Conservation (phyloP, 805 yeast genomes). For the Kregervanrija pseudodelftensis region DNA sequence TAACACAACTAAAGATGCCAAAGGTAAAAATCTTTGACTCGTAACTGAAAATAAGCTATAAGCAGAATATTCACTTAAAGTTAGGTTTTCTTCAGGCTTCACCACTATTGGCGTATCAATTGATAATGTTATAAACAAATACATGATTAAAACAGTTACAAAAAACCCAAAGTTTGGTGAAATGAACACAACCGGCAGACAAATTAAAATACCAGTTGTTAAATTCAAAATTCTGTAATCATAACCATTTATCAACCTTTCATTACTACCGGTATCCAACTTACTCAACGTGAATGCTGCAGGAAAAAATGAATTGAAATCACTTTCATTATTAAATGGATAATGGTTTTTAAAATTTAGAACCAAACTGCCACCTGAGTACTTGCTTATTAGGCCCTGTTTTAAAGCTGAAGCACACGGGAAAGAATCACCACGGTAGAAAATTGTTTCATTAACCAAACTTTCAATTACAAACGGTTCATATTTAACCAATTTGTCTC, state of each 20-base stretch:
- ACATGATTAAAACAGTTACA: conserved; percentile 51
- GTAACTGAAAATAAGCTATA: conserved; percentile 57
- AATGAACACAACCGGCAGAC: conserved; percentile 53
- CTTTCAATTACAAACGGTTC: conserved; percentile 75
- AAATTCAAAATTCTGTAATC: too few relatives aligned
- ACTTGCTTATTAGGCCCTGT: conserved; percentile 69
- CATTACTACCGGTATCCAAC: conserved; percentile 31
- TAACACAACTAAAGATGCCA: conserved; percentile 19
- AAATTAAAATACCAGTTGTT: conserved; percentile 50
- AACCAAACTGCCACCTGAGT: conserved; percentile 39
- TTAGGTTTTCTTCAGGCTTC: conserved; percentile 36
- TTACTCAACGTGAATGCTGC: conserved; percentile 62
- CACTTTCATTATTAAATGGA: neutral
- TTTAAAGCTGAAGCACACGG: conserved; percentile 90
- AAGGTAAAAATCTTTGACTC: conserved; percentile 67
- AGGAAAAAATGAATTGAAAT: conserved; percentile 69
- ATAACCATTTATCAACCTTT: too few relatives aligned
- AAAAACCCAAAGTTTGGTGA: conserved; percentile 59
- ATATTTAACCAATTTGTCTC: conserved; percentile 60
- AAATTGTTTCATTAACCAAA: conserved; percentile 31
- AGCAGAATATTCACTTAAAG: neutral
- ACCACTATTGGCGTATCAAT: conserved; percentile 73
- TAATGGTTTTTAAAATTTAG: conserved; percentile 58
- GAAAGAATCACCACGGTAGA: conserved; percentile 83
- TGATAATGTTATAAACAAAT: neutral